Evolutionary conservation across 2,329 filamentous ascomycete species (phyloP), one percentile per base, ranked within the genome.

Genomic region (Claviceps purpurea): DNA sequence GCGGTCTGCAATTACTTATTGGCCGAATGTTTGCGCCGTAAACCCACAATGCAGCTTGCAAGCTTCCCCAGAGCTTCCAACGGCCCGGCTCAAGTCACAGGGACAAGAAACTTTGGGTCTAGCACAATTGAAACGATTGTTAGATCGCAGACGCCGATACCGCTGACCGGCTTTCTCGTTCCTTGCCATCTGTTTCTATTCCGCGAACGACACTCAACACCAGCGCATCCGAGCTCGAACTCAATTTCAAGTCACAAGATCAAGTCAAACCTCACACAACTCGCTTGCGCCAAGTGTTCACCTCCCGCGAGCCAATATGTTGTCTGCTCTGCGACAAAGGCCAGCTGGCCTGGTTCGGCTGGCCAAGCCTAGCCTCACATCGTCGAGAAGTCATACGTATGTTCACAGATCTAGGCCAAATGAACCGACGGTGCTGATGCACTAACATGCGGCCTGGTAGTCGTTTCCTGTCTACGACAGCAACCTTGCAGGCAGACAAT

Each of bases 401-500:
- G 56, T 55, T 34, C 34, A 26, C 20, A n/a, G 16, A n/a, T 20
- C 20, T 39, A 1, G 22, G 7, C 34, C 34, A 3, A 22, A 18
- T 14, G 13, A n/a, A 6, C 8, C 20, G 16, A n/a, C 5, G 11
- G 16, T 24, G 10, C 14, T 16, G 43, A 47, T n/a, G 18, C 18
- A 43, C 44, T 40, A 43, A 49, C 18, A 44, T 20, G 49, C 46
- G 46, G 18, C 2, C n/a, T 24, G 37, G 13, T 43, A 78, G 75
- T 53, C 77, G 77, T 51, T 65, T 72, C 55, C 66, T 81, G 50
- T 77, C 74, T 42, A 68, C 71, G 45, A 77, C 78, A 18, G 61
- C 74, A 34, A 64, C 73, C 59, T 69, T 72, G 56, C 71, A 65
- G 58, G 61, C 68, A 59, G 72, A 81, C 54, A 71, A 77, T 45